Evolutionary conservation across 1,284 basidiomycete species (phyloP).

Genomic region (Vanrija sp.): DNA sequence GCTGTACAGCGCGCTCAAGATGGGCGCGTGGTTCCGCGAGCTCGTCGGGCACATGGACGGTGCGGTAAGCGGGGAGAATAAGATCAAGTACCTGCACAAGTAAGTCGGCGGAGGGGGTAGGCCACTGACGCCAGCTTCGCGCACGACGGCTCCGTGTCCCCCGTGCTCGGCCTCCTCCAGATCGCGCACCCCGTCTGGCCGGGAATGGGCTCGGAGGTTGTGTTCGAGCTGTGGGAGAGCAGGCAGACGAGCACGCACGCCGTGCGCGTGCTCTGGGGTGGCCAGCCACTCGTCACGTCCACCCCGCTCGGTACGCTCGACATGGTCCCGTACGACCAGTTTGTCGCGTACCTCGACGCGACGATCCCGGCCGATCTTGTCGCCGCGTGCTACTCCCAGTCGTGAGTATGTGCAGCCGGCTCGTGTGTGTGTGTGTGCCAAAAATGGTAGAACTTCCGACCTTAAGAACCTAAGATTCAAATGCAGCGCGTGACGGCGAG

Average conservation of each 20-base stretch:
- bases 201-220: slow-evolving; percentile 40
- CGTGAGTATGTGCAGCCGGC: background rate
- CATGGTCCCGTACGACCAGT: slow-evolving; percentile 23
- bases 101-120: slow-evolving; percentile 10
- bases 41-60: slow-evolving; percentile 26
- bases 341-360: slow-evolving; percentile 24
- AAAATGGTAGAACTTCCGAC: too few relatives aligned
- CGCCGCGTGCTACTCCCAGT: slow-evolving; percentile 2
- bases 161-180: slow-evolving; percentile 37
- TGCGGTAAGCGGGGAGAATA: slow-evolving; percentile 12
- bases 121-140: slow-evolving; percentile 26
- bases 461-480: too few relatives aligned
- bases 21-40: slow-evolving; percentile 36
- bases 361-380: slow-evolving; percentile 24
- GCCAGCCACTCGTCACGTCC: slow-evolving; percentile 30
- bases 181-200: slow-evolving; percentile 36
- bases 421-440: too few relatives aligned
- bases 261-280: slow-evolving; percentile 29
- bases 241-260: background rate
- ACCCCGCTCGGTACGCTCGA: slow-evolving; percentile 33
- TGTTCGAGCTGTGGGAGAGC: slow-evolving; percentile 37
- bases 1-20: slow-evolving; percentile 26
- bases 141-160: slow-evolving; percentile 39
- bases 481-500: too few relatives aligned
- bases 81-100: slow-evolving; percentile 37